Base-by-base conservation (phyloP, 352 stramenopile genomes). In the Phytophthora pisi region DNA sequence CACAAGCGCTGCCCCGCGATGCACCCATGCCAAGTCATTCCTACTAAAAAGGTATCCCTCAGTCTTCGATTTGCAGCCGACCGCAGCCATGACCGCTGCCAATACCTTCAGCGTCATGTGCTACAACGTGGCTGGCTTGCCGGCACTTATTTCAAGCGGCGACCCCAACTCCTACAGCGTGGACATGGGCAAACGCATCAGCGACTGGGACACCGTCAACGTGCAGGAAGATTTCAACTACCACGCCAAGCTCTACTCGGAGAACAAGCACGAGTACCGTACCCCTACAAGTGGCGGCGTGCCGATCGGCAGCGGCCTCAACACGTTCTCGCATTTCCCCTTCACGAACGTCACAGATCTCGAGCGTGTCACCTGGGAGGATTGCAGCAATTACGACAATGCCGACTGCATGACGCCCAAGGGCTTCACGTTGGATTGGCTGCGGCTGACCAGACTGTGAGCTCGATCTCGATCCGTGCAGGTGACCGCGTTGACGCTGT, bases 381-480 rank as follows among this genome's bases (percentile, higher is more conserved):
- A 54, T 18, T 84, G 76, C 70, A 84, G 64, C 58, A 84, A 64
- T 24, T 70, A 69, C 62, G 70, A 81, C n/a, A 64, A 56, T 15
- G 73, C 76, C 23, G 76, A 84, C 62, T 84, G 76, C 58, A 59
- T 81, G 40, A 84, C 76, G 9, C 73, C 76, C 15, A 84, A 81
- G 63, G 76, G 76, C 5, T 84, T 84, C 60, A 84, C 76, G 5
- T 72, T 69, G 53, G 49, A 13, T 52, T 53, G 3, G 66, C 72
- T 0, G 52, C 70, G 0, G 61, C 57, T n/a, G 61, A 40, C 2
- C 56, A 74, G 40, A 56, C 62, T 1, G 68, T 75, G 4, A 75
- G 53, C 30, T 56, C 65, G 4, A 65, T 80, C 53, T 68, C 70
- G n/a, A 70, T 81, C n/a, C 67, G 68, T 16, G 66, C 67, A 16